phyloP scores from a whole-genome alignment of 2,329 filamentous ascomycete genomes.

The Fusarium sp. region DNA sequence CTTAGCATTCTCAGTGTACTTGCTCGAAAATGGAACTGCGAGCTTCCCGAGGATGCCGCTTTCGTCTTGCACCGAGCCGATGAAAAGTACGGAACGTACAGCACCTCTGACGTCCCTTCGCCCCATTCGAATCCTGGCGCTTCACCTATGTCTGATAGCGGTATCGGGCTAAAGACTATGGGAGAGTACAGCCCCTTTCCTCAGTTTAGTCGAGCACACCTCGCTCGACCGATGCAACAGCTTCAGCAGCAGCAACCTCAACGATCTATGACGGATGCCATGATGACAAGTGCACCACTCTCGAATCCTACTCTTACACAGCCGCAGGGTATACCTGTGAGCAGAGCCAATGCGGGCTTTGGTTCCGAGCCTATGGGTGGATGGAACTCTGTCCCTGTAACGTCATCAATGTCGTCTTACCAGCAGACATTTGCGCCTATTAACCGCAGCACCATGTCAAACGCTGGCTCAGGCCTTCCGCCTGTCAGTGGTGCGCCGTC shows the following conservation, averaged over 20 bases:
- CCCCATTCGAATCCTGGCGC: conserved; percentile 54
- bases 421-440: conserved; percentile 39
- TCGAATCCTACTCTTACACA: conserved; percentile 23
- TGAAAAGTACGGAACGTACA: conserved; percentile 80
- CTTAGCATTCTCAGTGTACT: conserved; percentile 86
- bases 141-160: conserved; percentile 49
- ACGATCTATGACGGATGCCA: conserved; percentile 22
- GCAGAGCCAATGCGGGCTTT: conserved; percentile 38
- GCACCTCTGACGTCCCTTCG: conserved; percentile 69
- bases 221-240: conserved; percentile 39
- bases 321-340: conserved; percentile 38
- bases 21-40: conserved; percentile 88
- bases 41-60: conserved; percentile 84
- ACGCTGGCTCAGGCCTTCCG: conserved; percentile 22
- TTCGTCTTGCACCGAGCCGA: conserved; percentile 81
- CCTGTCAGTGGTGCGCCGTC: conserved; percentile 39
- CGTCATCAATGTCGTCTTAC: conserved; percentile 37
- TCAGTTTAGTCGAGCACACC: conserved; percentile 48
- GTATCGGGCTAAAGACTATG: conserved; percentile 34
- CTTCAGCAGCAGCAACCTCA: conserved; percentile 28
- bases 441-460: conserved; percentile 28
- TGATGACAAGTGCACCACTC: conserved; percentile 29
- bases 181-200: conserved; percentile 52
- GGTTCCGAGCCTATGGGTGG: conserved; percentile 40
- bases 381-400: conserved; percentile 41